Base-by-base conservation (phyloP, 371 early-diverging fungal genomes). In the Lichtheimia ramosa region DNA sequence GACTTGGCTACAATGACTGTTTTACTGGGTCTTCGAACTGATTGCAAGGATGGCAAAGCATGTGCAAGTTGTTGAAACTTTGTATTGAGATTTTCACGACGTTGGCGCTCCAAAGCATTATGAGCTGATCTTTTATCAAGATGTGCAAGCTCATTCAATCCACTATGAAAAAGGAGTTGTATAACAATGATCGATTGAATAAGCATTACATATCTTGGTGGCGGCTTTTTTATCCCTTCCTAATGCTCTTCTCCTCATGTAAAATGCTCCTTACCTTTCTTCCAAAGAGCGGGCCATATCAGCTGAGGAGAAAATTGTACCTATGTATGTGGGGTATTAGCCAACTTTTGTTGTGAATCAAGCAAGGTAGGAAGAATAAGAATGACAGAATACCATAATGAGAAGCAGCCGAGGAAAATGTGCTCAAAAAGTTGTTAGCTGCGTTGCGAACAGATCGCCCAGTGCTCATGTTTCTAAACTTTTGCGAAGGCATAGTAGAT, bases 41-140 rank as follows among this genome's bases (percentile, higher is more conserved):
- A 74, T 51, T 74, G 75, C 15, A 91, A 82, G 27, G 88, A 75
- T n/a, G 91, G 92, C 20, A 92, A 72, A 7, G 88, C 84, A 63
- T 82, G 82, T 7, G 92, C 92, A 21, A 92, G 74, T 51, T 92
- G 89, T 64, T 88, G 89, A 65, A 91, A 91, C 66, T 89, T 85
- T 15, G 73, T 73, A 65, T 90, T 91, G 43, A 92, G 81, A 21
- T 81, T 82, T 70, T 92, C 92, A 27, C 92, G 83, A 51, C 92
- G 79, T 58, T 91, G 91, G 18, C 92, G 79, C 63, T 92, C 92
- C 21, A 89, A 75, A 23, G 90, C 90, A 56, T 92, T 92, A 66
- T 92, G 92, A 43, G 83, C 89, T n/a, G 88, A 88, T 73, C 71
- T 75, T 76, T 78, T 89, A 49, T 72, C 72, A 52, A 66, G 62